Percentiles rank a stretch among this genome's conserved stretches.
Conservation (phyloP, 2,329 filamentous ascomycete species). For the Kalaharituber pfeilii region DNA sequence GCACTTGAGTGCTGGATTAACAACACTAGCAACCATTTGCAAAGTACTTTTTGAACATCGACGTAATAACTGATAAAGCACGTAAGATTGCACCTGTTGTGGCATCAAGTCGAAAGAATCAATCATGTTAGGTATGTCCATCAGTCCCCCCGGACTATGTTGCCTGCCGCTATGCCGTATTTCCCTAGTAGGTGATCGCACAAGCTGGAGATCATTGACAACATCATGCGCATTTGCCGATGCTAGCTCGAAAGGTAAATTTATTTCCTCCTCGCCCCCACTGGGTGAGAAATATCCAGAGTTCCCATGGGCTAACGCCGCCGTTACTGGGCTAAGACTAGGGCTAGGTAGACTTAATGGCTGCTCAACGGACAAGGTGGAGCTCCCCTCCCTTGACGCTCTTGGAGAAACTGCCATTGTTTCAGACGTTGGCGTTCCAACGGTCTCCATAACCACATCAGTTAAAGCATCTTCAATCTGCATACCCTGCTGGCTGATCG, state of each 20-base stretch:
- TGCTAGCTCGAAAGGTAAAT: slow-evolving; percentile 19
- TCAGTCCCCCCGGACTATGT: slow-evolving; percentile 28
- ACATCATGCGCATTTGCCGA: slow-evolving; percentile 26
- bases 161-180: slow-evolving; percentile 25
- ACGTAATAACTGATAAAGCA: slow-evolving; percentile 90
- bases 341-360: slow-evolving; percentile 91
- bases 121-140: slow-evolving; percentile 72
- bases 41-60: slow-evolving; percentile 76
- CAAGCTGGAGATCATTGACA: slow-evolving; percentile 28
- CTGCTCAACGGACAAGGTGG: slow-evolving; percentile 57
- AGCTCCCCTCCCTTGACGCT: slow-evolving; percentile 22
- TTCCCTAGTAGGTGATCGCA: slow-evolving; percentile 20
- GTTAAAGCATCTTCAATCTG: slow-evolving; percentile 13
- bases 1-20: slow-evolving; percentile 87
- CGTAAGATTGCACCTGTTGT: slow-evolving; percentile 77
- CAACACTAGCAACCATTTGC: slow-evolving; percentile 72
- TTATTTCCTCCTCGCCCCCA: slow-evolving; percentile 28
- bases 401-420: slow-evolving; percentile 27
- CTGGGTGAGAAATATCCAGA: slow-evolving; percentile 26
- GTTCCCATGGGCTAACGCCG: slow-evolving; percentile 47
- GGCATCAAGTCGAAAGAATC: slow-evolving; percentile 85
- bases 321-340: slow-evolving; percentile 73
- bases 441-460: slow-evolving; percentile 42
- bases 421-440: slow-evolving; percentile 21
- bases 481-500: slow-evolving; percentile 18